Evolutionary conservation across 805 yeast species (phyloP).

Genomic region (Hanseniaspora thailandica): DNA sequence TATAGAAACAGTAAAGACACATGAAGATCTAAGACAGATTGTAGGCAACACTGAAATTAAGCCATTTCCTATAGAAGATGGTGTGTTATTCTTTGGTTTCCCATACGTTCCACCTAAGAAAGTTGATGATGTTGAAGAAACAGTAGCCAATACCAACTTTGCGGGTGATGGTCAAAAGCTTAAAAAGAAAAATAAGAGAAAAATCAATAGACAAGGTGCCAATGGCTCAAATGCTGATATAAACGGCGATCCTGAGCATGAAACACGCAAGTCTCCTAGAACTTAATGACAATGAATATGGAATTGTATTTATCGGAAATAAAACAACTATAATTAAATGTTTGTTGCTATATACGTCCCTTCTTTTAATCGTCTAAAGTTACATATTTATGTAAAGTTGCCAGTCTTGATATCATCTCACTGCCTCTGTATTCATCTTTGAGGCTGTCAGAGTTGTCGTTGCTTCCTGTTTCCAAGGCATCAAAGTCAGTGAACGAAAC

Average conservation of each 20-base stretch:
- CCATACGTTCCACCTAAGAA: slow-evolving; percentile 45
- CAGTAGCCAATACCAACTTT: slow-evolving; percentile 28
- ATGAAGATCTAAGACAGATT: not conserved
- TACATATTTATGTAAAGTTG: slow-evolving; percentile 12
- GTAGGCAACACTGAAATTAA: slow-evolving; percentile 41
- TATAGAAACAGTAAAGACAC: not conserved
- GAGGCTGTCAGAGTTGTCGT: slow-evolving; percentile 13
- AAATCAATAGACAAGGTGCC: slow-evolving; percentile 42
- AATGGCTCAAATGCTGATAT: slow-evolving; percentile 62
- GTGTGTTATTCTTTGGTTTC: slow-evolving; percentile 86
- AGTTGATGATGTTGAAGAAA: slow-evolving; percentile 19
- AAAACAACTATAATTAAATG: not conserved
- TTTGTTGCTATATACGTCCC: not conserved
- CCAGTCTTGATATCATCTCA: slow-evolving; percentile 9
- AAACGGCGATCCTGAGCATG: slow-evolving; percentile 3
- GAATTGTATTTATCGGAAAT: not conserved
- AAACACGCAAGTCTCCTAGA: slow-evolving; percentile 6
- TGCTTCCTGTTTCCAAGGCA: not conserved
- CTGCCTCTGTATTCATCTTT: slow-evolving; percentile 25
- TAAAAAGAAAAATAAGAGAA: slow-evolving; percentile 59
- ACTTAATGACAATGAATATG: not conserved
- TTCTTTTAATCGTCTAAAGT: not conserved
- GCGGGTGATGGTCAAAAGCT: slow-evolving; percentile 66
- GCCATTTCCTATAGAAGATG: slow-evolving; percentile 63
- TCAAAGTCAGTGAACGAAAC: not conserved